A percentile compares a stretch with the other conserved stretches of the same genome.
phyloP scores from a whole-genome alignment of 331 rosid genomes.

The Rosa hybrid region DNA sequence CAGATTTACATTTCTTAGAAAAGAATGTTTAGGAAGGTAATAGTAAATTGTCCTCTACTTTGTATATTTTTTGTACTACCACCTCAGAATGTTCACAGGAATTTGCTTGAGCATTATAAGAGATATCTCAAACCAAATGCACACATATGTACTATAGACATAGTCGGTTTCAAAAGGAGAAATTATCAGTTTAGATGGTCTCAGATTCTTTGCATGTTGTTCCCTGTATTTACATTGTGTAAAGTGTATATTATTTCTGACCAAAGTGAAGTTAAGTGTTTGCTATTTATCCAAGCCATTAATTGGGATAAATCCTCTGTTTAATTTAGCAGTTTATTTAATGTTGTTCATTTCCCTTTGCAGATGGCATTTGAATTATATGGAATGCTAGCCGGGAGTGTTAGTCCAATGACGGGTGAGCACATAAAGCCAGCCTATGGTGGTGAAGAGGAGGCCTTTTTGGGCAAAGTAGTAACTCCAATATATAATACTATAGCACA shows the following conservation, averaged over 20 bases:
- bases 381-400: slow-evolving; percentile 87
- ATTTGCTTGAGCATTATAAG: background rate
- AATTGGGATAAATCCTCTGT: background rate
- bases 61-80: background rate
- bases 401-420: slow-evolving; percentile 90
- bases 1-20: background rate
- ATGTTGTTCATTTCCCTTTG: slow-evolving; percentile 6
- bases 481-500: slow-evolving; percentile 73
- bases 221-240: background rate
- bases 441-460: slow-evolving; percentile 77
- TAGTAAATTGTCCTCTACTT: background rate
- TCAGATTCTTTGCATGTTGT: background rate
- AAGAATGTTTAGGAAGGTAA: background rate
- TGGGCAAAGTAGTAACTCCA: slow-evolving; percentile 82
- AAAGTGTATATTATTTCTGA: background rate
- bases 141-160: background rate
- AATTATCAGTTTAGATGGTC: background rate
- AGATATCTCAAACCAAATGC: background rate
- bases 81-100: background rate
- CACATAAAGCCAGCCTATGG: slow-evolving; percentile 91
- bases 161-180: background rate
- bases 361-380: slow-evolving; percentile 98
- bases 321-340: background rate
- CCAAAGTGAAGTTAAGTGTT: background rate
- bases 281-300: background rate